phyloP scores from a whole-genome alignment of 164 flowering plant species.

The Cinnamomum micranthum region DNA sequence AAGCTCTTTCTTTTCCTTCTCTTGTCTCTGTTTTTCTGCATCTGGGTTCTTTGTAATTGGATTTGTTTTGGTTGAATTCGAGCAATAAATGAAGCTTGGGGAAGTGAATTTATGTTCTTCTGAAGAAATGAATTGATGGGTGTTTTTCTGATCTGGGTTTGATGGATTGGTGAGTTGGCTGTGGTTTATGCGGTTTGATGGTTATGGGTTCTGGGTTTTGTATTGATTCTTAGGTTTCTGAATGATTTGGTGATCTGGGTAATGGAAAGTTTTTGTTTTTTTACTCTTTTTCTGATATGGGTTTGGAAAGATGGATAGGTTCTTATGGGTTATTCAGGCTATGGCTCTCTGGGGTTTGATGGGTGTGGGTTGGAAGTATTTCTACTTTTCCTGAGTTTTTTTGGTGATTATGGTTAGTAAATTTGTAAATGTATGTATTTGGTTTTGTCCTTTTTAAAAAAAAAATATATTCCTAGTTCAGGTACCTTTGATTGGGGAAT shows the following conservation, averaged over 20 bases:
- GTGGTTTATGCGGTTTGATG: not conserved
- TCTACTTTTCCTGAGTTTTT: not conserved
- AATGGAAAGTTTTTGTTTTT: not conserved
- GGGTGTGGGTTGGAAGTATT: not conserved
- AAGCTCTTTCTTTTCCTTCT: constrained; percentile 5
- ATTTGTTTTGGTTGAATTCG: not conserved
- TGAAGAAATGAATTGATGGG: not conserved
- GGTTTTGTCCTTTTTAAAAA: too few species aligned
- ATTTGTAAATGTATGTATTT: too few species aligned
- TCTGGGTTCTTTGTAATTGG: constrained; percentile 2
- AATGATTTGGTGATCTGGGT: not conserved
- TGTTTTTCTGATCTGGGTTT: not conserved
- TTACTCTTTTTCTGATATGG: not conserved
- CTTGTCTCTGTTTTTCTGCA: not conserved
- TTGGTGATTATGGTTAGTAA: not conserved
- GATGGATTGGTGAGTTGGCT: not conserved
- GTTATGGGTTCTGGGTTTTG: not conserved
- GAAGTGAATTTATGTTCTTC: not conserved
- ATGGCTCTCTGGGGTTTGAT: constrained; percentile 1
- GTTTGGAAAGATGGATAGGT: not conserved
- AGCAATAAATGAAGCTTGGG: constrained; percentile 3
- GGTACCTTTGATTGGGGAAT: not conserved
- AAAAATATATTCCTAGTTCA: too few species aligned
- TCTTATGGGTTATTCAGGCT: not conserved
- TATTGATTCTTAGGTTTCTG: not conserved